Evolutionary conservation across 768 basidiomycete species (phyloP).

Genomic region (Lactarius tabidus): DNA sequence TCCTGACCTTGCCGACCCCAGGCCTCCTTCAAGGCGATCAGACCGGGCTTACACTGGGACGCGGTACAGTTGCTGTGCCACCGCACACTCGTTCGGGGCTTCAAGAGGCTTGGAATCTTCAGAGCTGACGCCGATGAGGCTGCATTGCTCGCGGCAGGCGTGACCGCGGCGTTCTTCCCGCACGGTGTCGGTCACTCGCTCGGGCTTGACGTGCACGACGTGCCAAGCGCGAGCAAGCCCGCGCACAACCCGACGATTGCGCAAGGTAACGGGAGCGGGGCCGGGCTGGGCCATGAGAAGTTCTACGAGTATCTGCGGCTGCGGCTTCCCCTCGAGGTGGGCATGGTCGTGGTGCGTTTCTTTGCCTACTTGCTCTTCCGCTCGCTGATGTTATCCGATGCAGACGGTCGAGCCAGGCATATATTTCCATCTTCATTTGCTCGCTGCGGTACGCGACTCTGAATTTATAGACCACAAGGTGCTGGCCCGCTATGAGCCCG

Average conservation of each 20-base stretch:
- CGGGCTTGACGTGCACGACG: conserved; percentile 94
- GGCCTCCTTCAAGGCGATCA: conserved; percentile 65
- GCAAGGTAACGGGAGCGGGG: conserved; percentile 7
- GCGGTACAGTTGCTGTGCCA: conserved; percentile 81
- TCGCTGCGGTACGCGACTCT: conserved; percentile 60
- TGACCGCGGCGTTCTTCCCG: conserved; percentile 87
- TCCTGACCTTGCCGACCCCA: conserved; percentile 29
- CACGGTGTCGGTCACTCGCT: conserved; percentile 90
- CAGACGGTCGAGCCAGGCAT: conserved; percentile 90
- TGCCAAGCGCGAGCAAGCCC: conserved; percentile 79
- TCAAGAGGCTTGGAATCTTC: conserved; percentile 85
- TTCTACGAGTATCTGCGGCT: conserved; percentile 82
- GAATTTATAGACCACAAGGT: conserved; percentile 65
- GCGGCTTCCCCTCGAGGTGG: conserved; percentile 61
- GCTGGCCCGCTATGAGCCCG: conserved; percentile 65
- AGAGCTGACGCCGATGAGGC: conserved; percentile 59
- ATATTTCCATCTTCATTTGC: conserved; percentile 78
- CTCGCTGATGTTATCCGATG: conserved; percentile 2
- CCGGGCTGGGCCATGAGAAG: conserved; percentile 43
- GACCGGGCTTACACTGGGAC: conserved; percentile 89
- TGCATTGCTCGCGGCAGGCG: conserved; percentile 69
- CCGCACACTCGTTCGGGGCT: conserved; percentile 72
- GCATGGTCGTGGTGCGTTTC: conserved; percentile 80
- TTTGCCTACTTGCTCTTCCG: not conserved
- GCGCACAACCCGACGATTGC: conserved; percentile 48